Base-by-base conservation (phyloP, 192 early-diverging fungal genomes). In the Coemansia sp. region DNA sequence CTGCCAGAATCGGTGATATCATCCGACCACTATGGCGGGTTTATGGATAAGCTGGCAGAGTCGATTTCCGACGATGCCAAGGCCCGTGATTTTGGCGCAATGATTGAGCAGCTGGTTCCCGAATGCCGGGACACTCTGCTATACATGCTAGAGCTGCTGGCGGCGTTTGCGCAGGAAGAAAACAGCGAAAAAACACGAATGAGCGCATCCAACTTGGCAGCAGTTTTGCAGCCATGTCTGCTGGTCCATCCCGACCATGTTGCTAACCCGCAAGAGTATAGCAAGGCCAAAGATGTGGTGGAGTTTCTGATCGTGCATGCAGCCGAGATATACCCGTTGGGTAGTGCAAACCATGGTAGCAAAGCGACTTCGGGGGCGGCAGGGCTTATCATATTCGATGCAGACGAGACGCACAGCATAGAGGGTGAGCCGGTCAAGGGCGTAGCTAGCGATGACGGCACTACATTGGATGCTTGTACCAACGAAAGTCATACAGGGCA, bases 1-100 rank as follows among this genome's bases (percentile, higher is more conserved):
- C 68, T 91, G 11, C 89, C 89, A 6, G 85, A 86, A 40, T 85
- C 87, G 11, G 86, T 91, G 35, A 89, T 91, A 36, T 75, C 87
- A 13, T 65, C 79, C 44, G 77, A 83, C 26, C 80, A 63, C 60
- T 91, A 88, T 60, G 70, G 84, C 48, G 57, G 65, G 21, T 91
- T 91, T 50, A 61, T 88, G 40, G 80, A 83, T 41, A 81, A 85
- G 19, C 75, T 85, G 26, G 55, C 59, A 33, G 74, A 80, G 81
- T 65, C 83, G 21, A 61, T 61, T 14, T 50, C 70, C 5, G 65
- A 74, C 41, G 42, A 53, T 13, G 50, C 26, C 37, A 78, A 72
- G 55, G 65, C 65, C 5, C 65, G 56, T 19, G 65, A 63, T 41
- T 91, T 81, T 43, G 83, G 86, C 41, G 46, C 55, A 23, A 47